phyloP scores from a whole-genome alignment of 23 red algal species.

The Gracilaria domingensis region DNA sequence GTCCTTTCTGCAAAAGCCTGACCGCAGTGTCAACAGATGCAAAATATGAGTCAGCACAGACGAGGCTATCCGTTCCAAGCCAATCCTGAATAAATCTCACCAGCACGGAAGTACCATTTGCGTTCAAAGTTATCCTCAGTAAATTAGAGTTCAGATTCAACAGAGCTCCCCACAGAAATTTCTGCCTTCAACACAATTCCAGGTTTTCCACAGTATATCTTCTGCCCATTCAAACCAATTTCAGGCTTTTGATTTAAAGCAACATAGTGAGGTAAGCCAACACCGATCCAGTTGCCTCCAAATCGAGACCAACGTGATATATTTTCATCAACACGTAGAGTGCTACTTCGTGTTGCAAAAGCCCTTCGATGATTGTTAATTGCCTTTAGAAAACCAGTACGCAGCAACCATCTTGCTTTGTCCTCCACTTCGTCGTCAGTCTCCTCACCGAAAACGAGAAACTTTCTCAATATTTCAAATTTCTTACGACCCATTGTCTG shows the following conservation, averaged over 20 bases:
- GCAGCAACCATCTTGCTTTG: constrained; percentile 8
- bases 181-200: constrained; percentile 46
- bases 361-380: background rate
- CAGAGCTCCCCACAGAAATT: background rate
- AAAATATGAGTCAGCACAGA: constrained; percentile 61
- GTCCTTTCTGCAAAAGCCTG: background rate
- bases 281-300: constrained; percentile 22
- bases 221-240: too few species aligned
- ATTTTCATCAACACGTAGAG: constrained; percentile 32
- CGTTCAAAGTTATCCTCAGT: background rate
- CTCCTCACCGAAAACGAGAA: background rate
- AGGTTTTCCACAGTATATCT: too few species aligned
- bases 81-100: constrained; percentile 19
- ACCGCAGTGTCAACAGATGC: constrained; percentile 10
- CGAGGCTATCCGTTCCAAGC: constrained; percentile 7
- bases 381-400: background rate
- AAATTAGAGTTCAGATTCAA: background rate
- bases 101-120: constrained; percentile 39
- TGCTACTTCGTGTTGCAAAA: background rate
- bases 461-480: background rate
- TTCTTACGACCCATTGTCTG: background rate
- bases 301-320: constrained; percentile 62
- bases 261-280: constrained; percentile 46
- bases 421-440: background rate
- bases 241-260: constrained; percentile 28